Base-by-base conservation (phyloP, 768 basidiomycete genomes). In the Rhodotorula taiwanensis region DNA sequence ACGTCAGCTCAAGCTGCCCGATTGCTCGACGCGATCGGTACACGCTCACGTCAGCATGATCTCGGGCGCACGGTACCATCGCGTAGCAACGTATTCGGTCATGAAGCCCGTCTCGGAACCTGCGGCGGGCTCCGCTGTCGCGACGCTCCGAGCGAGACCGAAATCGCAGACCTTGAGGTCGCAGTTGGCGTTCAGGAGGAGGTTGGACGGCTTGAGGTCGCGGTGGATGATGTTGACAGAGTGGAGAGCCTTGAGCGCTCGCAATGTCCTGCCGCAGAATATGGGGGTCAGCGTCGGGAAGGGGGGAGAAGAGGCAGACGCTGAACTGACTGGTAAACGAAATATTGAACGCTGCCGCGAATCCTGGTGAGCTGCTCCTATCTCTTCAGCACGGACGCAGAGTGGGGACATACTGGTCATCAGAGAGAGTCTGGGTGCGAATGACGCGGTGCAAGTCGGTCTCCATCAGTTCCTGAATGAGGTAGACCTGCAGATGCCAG, bases 371-470 rank as follows among this genome's bases (percentile, higher is more conserved):
- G 39, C 25, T 20, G 16, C 6, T 43, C 30, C 49, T 45, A 13
- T 14, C 14, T 39, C 21, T 11, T 2, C 25, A 27, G 28, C 31
- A 33, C 21, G 15, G 31, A 3, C 15, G 15, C 30, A 30, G 25
- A 39, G 23, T 33, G 44, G 52, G 5, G 45, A 44, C 62, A 20
- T n/a, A 69, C 74, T 97, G 93, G 74, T 97, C 92, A 74, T 98
- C 94, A 61, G 86, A 87, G 45, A 99, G 80, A 62, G 88, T 84
- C 76, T 98, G 94, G 0, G 95, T 94, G 30, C 89, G 82, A 71
- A 99, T 97, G 51, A 99, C 95, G 58, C 94, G 85, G 75, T 98
- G 92, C 70, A 98, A 79, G 78, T 98, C 94, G 75, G 92, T 88
- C 77, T 95, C 94, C 84, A 84, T 83, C 76, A 94, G 52, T 44